These are phyloP conservation scores for Lagenidium sp. DNA, from an alignment of 352 stramenopile species.

Conservation along the genomic window DNA sequence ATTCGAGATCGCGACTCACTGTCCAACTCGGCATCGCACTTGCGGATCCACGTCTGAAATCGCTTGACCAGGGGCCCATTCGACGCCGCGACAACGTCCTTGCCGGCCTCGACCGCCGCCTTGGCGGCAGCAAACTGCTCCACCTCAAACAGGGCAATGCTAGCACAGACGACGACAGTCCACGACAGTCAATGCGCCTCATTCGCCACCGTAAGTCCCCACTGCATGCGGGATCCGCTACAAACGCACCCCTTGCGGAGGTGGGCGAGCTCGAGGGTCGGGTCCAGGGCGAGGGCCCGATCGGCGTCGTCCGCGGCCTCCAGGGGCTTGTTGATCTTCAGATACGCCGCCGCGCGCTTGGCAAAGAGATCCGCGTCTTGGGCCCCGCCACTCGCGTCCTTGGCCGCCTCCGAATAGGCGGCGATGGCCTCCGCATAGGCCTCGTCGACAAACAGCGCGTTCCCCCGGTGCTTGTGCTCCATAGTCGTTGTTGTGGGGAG, in stretches of 20 bases:
- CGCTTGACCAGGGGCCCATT: conserved; percentile 33
- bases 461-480: conserved; percentile 65
- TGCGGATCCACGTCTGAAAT: conserved; percentile 83
- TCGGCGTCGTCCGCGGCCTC: conserved; percentile 46
- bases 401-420: conserved; percentile 51
- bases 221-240: too few species aligned
- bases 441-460: conserved; percentile 82
- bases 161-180: conserved; percentile 7
- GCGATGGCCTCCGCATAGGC: conserved; percentile 48
- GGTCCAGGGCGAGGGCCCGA: conserved; percentile 38
- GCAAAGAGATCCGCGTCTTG: conserved; percentile 40
- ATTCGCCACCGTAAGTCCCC: too few species aligned
- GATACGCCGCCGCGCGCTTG: conserved; percentile 55
- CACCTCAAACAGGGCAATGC: conserved; percentile 73
- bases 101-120: conserved; percentile 44
- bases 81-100: conserved; percentile 15
- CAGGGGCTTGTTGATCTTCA: conserved; percentile 56
- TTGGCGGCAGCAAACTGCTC: conserved; percentile 64
- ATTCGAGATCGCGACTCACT: conserved; percentile 20
- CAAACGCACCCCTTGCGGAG: conserved; percentile 57
- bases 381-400: conserved; percentile 24
- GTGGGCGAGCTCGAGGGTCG: conserved; percentile 40
- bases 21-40: conserved; percentile 78
- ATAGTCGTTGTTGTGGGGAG: conserved; percentile 15
- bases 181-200: neutral